phyloP scores from a whole-genome alignment of 306 rosid genomes.

The Glycine latifolia region DNA sequence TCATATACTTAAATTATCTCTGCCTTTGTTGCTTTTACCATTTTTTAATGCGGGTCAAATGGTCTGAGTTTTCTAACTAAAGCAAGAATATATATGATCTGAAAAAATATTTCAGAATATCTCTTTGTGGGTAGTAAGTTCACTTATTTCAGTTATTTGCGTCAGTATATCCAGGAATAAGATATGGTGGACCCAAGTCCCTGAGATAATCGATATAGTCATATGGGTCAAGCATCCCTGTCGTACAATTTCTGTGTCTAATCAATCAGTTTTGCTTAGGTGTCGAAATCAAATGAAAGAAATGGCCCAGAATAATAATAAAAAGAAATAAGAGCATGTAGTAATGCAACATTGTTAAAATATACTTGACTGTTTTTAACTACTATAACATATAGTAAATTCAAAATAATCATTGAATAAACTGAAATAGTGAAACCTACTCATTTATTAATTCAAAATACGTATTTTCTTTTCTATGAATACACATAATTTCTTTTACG shows the following conservation, averaged over 20 bases:
- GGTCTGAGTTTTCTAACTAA: too few species aligned
- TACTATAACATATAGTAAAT: background rate
- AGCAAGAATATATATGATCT: too few species aligned
- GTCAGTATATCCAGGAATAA: background rate
- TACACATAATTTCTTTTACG: background rate
- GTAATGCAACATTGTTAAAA: too few species aligned
- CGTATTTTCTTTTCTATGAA: background rate
- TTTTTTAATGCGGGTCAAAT: too few species aligned
- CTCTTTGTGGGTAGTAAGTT: too few species aligned
- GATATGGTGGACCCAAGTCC: slow-evolving; percentile 24
- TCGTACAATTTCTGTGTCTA: background rate
- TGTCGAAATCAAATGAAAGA: background rate
- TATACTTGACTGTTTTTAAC: background rate
- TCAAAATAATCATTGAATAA: background rate
- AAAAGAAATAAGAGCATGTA: too few species aligned
- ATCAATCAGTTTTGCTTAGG: background rate
- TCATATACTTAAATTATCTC: too few species aligned
- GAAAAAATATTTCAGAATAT: too few species aligned
- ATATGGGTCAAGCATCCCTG: background rate
- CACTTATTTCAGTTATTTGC: background rate
- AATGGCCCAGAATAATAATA: background rate
- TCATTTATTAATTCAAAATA: background rate
- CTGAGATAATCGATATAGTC: background rate
- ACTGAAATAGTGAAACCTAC: background rate
- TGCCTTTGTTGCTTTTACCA: too few species aligned